Conservation (phyloP, 2,329 filamentous ascomycete genomes). For the Fusarium chaquense region DNA sequence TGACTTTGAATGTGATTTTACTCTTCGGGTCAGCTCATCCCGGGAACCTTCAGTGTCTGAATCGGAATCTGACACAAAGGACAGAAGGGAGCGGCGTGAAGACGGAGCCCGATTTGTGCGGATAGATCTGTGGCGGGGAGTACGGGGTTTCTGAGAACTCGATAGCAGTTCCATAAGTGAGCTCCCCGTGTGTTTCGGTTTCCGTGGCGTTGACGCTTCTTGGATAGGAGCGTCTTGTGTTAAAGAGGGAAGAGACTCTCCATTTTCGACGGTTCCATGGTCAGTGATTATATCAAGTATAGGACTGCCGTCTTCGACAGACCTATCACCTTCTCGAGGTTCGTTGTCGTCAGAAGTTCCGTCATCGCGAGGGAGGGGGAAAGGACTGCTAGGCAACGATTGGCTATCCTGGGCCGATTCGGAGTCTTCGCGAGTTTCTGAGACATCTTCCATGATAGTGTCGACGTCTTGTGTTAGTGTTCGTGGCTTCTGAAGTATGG, state of each 20-base stretch:
- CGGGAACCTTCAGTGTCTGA: constrained; percentile 57
- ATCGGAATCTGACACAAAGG: constrained; percentile 58
- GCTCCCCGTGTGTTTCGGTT: neutral
- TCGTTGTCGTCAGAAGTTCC: neutral
- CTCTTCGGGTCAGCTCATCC: constrained; percentile 48
- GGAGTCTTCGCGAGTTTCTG: neutral
- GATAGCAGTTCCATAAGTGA: constrained; percentile 22
- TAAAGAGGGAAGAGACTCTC: neutral
- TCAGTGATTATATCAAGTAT: neutral
- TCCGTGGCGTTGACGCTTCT: constrained; percentile 15
- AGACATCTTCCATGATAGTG: neutral
- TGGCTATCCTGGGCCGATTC: neutral
- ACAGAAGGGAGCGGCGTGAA: constrained; percentile 56
- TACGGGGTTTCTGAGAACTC: constrained; percentile 45
- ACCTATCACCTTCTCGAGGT: neutral
- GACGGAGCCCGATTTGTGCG: constrained; percentile 48
- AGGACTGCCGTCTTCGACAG: neutral
- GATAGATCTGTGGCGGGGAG: constrained; percentile 44
- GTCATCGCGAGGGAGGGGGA: neutral
- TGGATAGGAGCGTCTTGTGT: neutral
- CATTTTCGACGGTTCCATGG: neutral
- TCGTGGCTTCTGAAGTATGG: neutral
- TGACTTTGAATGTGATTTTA: constrained; percentile 33
- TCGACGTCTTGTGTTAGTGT: neutral
- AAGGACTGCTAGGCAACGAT: neutral